Percentiles rank a stretch among this genome's conserved stretches.
Conservation (phyloP, 257 asterid species). For the Avicennia marina region DNA sequence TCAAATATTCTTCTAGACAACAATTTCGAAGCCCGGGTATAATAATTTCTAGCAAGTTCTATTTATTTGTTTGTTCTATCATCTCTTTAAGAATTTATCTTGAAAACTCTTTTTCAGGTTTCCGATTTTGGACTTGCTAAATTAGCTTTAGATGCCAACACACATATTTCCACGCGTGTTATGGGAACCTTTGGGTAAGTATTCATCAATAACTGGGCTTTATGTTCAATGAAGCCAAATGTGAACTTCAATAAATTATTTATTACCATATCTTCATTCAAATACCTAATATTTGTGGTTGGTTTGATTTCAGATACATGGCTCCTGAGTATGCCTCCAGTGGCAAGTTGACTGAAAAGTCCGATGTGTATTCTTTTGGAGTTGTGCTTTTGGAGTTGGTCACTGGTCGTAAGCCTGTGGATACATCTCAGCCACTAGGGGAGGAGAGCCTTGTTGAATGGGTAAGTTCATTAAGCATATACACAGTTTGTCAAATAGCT, state of each 20-base stretch:
- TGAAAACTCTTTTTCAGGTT: slow-evolving; percentile 47
- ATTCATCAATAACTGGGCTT: slow-evolving; percentile 1
- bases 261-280: background rate
- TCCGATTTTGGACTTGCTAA: slow-evolving; percentile 95
- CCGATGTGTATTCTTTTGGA: slow-evolving; percentile 82
- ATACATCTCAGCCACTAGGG: slow-evolving; percentile 82
- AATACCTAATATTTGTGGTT: background rate
- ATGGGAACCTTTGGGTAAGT: slow-evolving; percentile 96
- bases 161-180: slow-evolving; percentile 84
- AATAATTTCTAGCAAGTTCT: background rate
- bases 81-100: background rate
- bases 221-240: background rate
- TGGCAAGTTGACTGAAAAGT: slow-evolving; percentile 88
- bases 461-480: slow-evolving; percentile 44
- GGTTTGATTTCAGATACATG: slow-evolving; percentile 65
- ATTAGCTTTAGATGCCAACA: slow-evolving; percentile 71
- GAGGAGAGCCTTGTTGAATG: slow-evolving; percentile 96
- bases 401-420: slow-evolving; percentile 93
- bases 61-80: background rate
- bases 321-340: slow-evolving; percentile 98
- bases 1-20: slow-evolving; percentile 78
- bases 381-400: slow-evolving; percentile 86
- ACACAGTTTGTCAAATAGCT: background rate
- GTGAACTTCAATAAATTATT: background rate
- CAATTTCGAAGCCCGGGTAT: slow-evolving; percentile 90